phyloP scores from a whole-genome alignment of 2,329 filamentous ascomycete genomes.

The Claviceps spartinae region DNA sequence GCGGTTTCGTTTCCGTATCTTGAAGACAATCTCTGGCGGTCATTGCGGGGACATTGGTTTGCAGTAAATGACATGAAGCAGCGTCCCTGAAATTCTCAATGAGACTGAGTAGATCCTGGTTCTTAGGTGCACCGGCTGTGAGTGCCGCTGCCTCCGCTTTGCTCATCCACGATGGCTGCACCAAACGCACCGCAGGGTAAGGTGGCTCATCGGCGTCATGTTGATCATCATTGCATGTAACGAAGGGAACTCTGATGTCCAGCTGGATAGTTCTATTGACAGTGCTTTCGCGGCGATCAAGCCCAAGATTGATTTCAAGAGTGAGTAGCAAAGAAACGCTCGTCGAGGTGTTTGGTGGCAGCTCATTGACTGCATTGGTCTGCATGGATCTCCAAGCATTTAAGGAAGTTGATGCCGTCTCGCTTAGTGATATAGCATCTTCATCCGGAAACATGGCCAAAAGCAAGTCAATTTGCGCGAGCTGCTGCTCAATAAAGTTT shows the following conservation, averaged over 20 bases:
- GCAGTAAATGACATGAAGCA: conserved; percentile 9
- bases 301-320: conserved; percentile 15
- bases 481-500: conserved; percentile 33
- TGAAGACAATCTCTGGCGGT: no score
- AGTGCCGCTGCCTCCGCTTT: conserved; percentile 30
- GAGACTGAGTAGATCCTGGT: conserved; percentile 29
- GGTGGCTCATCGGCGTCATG: conserved; percentile 4
- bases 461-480: conserved; percentile 37
- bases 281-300: conserved; percentile 1
- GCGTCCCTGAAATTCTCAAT: conserved; percentile 30
- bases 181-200: conserved; percentile 26
- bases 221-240: conserved; percentile 8
- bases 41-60: neutral
- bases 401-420: conserved; percentile 5
- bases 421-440: conserved; percentile 18
- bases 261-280: conserved; percentile 16
- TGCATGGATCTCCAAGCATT: conserved; percentile 7
- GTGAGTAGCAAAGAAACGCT: conserved; percentile 15
- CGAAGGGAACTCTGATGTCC: conserved; percentile 22
- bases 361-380: conserved; percentile 13
- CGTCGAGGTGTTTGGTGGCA: conserved; percentile 1
- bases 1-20: conserved; percentile 2
- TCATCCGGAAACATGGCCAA: conserved; percentile 35
- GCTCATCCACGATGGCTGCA: conserved; percentile 37
- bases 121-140: conserved; percentile 23